A percentile compares a stretch with the other conserved stretches of the same genome.
phyloP scores from a whole-genome alignment of 2,329 filamentous ascomycete genomes.

The Nemania sp. region DNA sequence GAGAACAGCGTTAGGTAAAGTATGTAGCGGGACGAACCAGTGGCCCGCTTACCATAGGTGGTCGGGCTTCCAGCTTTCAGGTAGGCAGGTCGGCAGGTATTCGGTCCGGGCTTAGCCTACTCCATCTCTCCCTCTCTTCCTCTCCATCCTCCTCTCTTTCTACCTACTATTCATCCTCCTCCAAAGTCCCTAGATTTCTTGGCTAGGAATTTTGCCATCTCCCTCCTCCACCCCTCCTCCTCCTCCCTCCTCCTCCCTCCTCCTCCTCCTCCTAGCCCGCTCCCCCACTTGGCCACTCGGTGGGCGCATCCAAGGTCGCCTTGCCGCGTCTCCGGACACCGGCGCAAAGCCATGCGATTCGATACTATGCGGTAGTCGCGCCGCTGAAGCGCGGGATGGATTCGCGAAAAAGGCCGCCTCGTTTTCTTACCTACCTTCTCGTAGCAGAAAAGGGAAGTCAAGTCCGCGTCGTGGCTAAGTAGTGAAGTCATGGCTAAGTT shows the following conservation, averaged over 20 bases:
- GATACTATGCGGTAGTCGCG: constrained; percentile 4
- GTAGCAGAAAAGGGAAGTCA: constrained; percentile 1
- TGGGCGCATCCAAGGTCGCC: not conserved
- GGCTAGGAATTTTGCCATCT: too few species aligned
- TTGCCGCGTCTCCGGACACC: constrained; percentile 18
- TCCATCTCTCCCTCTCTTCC: not conserved
- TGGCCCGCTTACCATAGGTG: constrained; percentile 10
- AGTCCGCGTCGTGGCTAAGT: too few species aligned
- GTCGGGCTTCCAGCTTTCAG: constrained; percentile 16
- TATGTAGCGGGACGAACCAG: constrained; percentile 1
- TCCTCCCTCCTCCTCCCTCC: too few species aligned
- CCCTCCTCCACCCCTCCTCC: too few species aligned
- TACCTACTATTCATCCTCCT: not conserved
- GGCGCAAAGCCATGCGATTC: not conserved
- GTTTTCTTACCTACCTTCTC: not conserved
- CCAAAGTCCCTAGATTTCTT: too few species aligned
- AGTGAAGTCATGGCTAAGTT: too few species aligned
- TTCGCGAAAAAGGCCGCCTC: constrained; percentile 6
- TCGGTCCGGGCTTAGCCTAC: constrained; percentile 10
- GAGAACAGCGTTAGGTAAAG: too few species aligned
- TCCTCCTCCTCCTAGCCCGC: too few species aligned
- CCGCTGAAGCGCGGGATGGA: not conserved
- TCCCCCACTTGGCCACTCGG: too few species aligned
- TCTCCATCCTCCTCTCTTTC: not conserved
- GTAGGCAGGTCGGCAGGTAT: too few species aligned